A percentile compares a stretch with the other conserved stretches of the same genome.
Conservation (phyloP, 140 eudicot genomes). For the Ambrosia hybrid region DNA sequence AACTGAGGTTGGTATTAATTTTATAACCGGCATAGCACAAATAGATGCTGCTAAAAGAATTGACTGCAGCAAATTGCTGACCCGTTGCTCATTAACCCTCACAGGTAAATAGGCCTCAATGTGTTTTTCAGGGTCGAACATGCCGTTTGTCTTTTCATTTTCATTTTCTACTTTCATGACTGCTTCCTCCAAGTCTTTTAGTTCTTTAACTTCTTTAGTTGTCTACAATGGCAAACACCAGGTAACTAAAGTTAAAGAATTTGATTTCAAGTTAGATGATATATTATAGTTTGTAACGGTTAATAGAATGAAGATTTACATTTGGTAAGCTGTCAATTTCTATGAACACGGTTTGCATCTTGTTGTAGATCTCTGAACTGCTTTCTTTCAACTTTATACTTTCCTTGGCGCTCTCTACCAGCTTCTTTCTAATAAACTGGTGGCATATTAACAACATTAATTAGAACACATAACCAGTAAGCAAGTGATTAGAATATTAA, state of each 20-base stretch:
- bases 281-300: not conserved
- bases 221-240: constrained; percentile 27
- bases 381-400: constrained; percentile 57
- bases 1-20: constrained; percentile 50
- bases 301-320: constrained; percentile 24
- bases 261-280: not conserved
- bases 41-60: constrained; percentile 50
- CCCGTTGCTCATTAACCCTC: constrained; percentile 55
- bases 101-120: constrained; percentile 52
- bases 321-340: constrained; percentile 48
- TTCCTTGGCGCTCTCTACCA: constrained; percentile 59
- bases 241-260: not conserved
- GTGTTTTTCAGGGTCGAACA: constrained; percentile 44
- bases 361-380: constrained; percentile 47
- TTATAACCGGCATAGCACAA: constrained; percentile 52
- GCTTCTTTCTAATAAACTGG: constrained; percentile 50
- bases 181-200: constrained; percentile 48
- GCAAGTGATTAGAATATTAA: not conserved
- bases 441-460: constrained; percentile 1
- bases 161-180: constrained; percentile 44
- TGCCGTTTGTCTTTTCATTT: constrained; percentile 17
- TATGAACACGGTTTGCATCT: constrained; percentile 61
- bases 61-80: constrained; percentile 53
- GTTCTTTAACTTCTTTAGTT: constrained; percentile 34
- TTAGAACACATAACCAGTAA: not conserved